Evolutionary conservation across 352 stramenopile genomes (phyloP).

Genomic region (Phytophthora chlamydospora): DNA sequence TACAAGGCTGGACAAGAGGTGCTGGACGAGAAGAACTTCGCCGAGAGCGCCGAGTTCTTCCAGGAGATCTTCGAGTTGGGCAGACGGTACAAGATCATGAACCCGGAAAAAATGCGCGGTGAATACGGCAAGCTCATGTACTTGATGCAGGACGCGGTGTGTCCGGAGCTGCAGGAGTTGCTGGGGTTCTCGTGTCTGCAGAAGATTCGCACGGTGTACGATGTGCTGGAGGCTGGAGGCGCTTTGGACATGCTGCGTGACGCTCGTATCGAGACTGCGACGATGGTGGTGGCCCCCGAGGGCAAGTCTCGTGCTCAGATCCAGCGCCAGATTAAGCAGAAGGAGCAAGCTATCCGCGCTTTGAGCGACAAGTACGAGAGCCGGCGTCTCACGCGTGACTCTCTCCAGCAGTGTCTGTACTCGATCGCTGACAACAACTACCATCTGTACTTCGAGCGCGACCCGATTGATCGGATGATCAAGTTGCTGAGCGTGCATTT

Average conservation of each 20-base stretch:
- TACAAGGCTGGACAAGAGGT: constrained; percentile 89
- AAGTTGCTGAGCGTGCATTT: constrained; percentile 90
- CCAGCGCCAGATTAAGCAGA: constrained; percentile 92
- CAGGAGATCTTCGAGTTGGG: constrained; percentile 94
- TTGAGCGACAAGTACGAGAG: constrained; percentile 84
- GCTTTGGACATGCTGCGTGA: constrained; percentile 87
- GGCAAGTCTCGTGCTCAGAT: constrained; percentile 90
- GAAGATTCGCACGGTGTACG: constrained; percentile 92
- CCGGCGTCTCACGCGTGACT: constrained; percentile 64
- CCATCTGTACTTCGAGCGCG: constrained; percentile 97
- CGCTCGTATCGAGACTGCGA: constrained; percentile 92
- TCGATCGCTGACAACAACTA: constrained; percentile 98
- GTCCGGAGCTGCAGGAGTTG: constrained; percentile 80
- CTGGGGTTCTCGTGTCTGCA: constrained; percentile 84
- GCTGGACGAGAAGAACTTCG: constrained; percentile 91
- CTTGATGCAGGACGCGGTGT: constrained; percentile 91
- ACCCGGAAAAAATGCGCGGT: constrained; percentile 97
- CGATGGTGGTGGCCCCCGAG: constrained; percentile 94
- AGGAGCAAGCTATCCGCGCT: constrained; percentile 90
- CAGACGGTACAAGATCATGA: constrained; percentile 98
- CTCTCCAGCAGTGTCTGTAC: constrained; percentile 95
- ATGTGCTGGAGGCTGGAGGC: constrained; percentile 75
- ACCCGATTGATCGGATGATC: constrained; percentile 97
- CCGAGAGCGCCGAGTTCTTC: constrained; percentile 89
- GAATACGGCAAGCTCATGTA: constrained; percentile 98